Evolutionary conservation across 2,329 filamentous ascomycete genomes (phyloP).

Genomic region (Grosmannia clavigera): DNA sequence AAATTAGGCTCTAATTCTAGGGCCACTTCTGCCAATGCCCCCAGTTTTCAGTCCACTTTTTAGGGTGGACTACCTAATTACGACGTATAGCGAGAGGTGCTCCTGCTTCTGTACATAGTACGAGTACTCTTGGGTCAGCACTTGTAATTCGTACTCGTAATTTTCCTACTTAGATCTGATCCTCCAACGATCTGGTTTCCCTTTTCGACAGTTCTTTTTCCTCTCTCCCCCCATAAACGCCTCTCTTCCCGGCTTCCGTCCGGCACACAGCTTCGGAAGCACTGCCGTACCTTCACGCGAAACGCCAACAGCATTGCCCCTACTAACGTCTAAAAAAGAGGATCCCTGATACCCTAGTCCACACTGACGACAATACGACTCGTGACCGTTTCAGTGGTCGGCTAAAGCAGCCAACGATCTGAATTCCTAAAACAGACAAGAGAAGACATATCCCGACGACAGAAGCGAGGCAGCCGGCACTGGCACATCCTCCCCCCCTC

Average conservation of each 20-base stretch:
- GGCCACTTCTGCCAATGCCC: not conserved
- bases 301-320: not conserved
- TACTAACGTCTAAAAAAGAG: not conserved
- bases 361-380: not conserved
- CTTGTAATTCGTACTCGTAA: not conserved
- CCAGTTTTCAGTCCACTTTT: not conserved
- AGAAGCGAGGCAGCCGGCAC: not conserved
- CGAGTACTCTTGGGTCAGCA: not conserved
- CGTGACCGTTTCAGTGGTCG: not conserved
- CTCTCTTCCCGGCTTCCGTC: not conserved
- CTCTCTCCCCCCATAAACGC: not conserved
- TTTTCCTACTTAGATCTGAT: slow-evolving; percentile 3
- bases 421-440: not conserved
- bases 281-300: not conserved
- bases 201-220: slow-evolving; percentile 12
- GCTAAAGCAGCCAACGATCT: not conserved
- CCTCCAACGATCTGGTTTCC: slow-evolving; percentile 16
- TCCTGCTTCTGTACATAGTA: not conserved
- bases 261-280: not conserved
- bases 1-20: not conserved
- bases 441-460: not conserved
- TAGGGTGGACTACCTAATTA: not conserved
- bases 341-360: not conserved
- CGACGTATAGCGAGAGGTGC: not conserved
- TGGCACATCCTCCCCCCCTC: not conserved